Evolutionary conservation across 768 basidiomycete genomes (phyloP), one percentile per base, ranked within the genome.

Genomic region (Cystobasidiopsis lactophilus): DNA sequence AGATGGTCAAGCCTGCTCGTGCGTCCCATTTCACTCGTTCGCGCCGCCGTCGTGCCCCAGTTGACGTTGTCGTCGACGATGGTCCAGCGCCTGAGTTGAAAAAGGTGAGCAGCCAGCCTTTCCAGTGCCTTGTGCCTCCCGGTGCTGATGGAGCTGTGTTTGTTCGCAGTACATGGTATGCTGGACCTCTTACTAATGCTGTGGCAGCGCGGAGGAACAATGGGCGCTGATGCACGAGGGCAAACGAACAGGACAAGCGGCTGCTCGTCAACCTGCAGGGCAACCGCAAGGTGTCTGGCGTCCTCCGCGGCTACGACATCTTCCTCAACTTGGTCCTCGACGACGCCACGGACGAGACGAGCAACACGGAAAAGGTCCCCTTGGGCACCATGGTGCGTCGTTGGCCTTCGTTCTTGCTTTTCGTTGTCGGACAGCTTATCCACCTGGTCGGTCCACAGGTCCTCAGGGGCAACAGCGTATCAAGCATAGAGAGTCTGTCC

Each of bases 281-380:
- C 44, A 41, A 38, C 7, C 49, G 57, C 31, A 51, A 52, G 44
- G 84, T 98, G 63, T 86, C 84, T 70, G 93, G 93, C 51, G 79
- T 78, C 14, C 71, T 98, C 48, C 80, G 93, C 57, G 93, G 93
- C 50, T 98, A 93, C 68, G 93, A 98, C 72, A 80, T 98, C 58
- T 98, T 98, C 73, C 71, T 98, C 66, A 98, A 98, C 68, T 74
- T 98, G 37, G 93, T 96, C 59, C 78, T 98, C 66, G 93, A 96
- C 67, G 85, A 96, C 64, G 84, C 85, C 10, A 66, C 80, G 61
- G 93, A 98, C 68, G 93, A 96, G 71, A 77, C 79, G 0, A 78
- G 77, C 3, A 80, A 83, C 14, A 86, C 81, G 3, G 81, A 88
- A 70, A 86, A 85, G 66, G 78, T 82, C 61, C 79, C 82, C 24